Conservation (phyloP, 148 eudicot genomes). For the Chenopodium berlandieri region DNA sequence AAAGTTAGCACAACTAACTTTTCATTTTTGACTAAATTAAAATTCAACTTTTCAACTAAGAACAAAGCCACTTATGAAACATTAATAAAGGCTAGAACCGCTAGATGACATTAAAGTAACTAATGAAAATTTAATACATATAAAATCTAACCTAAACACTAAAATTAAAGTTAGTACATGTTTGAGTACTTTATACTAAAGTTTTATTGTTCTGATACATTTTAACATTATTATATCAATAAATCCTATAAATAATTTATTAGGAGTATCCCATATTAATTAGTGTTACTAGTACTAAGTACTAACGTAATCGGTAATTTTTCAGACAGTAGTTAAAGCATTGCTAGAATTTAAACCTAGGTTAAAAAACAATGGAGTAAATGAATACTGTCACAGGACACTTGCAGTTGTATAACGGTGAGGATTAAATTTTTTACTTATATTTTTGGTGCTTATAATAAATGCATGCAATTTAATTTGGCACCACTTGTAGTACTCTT, state of each 20-base stretch:
- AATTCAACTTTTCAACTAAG: too few relatives aligned
- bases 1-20: too few relatives aligned
- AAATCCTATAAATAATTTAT: background rate
- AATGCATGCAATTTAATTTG: background rate
- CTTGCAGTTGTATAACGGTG: conserved; percentile 12
- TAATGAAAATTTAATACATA: too few relatives aligned
- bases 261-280: background rate
- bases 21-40: too few relatives aligned
- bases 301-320: background rate
- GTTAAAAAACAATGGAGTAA: background rate
- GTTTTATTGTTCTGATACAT: too few relatives aligned
- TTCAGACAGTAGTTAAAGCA: background rate
- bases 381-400: conserved; percentile 4
- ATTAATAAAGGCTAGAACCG: too few relatives aligned
- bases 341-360: background rate
- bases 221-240: too few relatives aligned
- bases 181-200: too few relatives aligned
- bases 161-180: too few relatives aligned
- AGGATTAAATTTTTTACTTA: background rate
- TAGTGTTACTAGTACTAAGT: background rate
- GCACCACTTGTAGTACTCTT: background rate
- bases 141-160: too few relatives aligned
- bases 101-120: too few relatives aligned
- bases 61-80: too few relatives aligned
- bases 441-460: conserved; percentile 3